A percentile compares a stretch with the other conserved stretches of the same genome.
Evolutionary conservation across 1,139 yeast species (phyloP).

Genomic region (Candida albicans): DNA sequence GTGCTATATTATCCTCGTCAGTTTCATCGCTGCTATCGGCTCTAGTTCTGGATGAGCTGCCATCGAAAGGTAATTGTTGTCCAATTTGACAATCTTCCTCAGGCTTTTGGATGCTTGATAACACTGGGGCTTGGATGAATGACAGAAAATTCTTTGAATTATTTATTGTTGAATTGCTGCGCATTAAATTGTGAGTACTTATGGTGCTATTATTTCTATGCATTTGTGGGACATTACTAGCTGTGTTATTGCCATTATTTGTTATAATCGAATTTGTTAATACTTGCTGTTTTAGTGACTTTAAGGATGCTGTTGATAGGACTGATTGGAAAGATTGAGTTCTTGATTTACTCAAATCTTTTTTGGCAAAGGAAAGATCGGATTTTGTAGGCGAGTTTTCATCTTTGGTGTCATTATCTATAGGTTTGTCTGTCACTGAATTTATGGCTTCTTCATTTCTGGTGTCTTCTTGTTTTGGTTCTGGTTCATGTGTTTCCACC

Average conservation of each 20-base stretch:
- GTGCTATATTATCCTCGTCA: conserved; percentile 35
- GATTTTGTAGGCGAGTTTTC: conserved; percentile 13
- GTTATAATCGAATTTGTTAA: conserved; percentile 6
- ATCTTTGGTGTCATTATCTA: background rate
- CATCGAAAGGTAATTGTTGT: conserved; percentile 43
- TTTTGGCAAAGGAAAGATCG: conserved; percentile 51
- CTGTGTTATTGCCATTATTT: conserved; percentile 6
- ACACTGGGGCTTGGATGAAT: conserved; percentile 50
- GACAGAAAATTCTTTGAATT: conserved; percentile 43
- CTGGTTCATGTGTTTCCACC: background rate
- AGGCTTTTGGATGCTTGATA: conserved; percentile 36
- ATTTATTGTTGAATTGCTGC: conserved; percentile 15
- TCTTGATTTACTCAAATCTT: conserved; percentile 50
- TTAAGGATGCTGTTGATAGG: conserved; percentile 59
- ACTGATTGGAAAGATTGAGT: conserved; percentile 66
- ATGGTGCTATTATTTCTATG: conserved; percentile 27
- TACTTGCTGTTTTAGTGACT: conserved; percentile 42
- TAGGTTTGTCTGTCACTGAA: conserved; percentile 1
- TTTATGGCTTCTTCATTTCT: background rate
- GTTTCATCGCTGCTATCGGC: conserved; percentile 10
- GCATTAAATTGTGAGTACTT: conserved; percentile 10
- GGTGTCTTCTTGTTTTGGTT: background rate
- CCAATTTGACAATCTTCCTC: conserved; percentile 42
- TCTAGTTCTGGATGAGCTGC: conserved; percentile 14
- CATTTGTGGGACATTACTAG: conserved; percentile 13